Conservation (phyloP, 208 protist genomes). For the Leishmania martiniquensis region DNA sequence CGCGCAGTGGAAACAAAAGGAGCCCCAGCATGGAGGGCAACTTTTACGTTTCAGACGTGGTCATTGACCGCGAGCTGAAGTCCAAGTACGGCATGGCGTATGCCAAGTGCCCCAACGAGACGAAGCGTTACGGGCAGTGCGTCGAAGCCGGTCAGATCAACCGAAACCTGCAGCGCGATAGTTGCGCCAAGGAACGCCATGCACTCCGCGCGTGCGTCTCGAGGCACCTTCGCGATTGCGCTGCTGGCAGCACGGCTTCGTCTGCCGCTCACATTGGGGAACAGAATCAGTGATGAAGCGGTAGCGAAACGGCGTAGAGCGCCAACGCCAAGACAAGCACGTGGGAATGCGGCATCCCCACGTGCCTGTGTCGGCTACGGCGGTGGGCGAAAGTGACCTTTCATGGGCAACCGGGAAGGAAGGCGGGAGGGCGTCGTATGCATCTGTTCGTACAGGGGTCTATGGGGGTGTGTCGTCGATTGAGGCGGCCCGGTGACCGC, state of each 20-base stretch:
- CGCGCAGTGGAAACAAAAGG: background rate
- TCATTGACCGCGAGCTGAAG: slow-evolving; percentile 61
- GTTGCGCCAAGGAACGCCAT: slow-evolving; percentile 59
- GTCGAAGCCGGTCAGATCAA: slow-evolving; percentile 84
- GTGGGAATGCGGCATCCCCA: background rate
- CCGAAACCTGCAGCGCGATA: slow-evolving; percentile 51
- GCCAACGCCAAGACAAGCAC: background rate
- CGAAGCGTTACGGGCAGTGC: slow-evolving; percentile 63
- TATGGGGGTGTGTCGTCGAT: background rate
- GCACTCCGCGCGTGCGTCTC: slow-evolving; percentile 69
- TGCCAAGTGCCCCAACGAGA: slow-evolving; percentile 55
- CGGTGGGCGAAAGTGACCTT: background rate
- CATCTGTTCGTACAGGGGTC: background rate
- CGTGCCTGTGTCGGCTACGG: background rate
- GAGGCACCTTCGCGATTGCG: slow-evolving; percentile 24
- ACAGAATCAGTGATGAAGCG: background rate
- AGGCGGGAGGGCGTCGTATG: background rate
- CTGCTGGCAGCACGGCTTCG: background rate
- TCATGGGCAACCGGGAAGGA: too few relatives aligned
- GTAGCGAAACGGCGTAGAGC: background rate
- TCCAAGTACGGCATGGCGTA: slow-evolving; percentile 70
- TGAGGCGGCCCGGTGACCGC: background rate
- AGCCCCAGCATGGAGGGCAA: slow-evolving; percentile 75
- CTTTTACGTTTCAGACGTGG: slow-evolving; percentile 81
- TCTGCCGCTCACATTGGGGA: background rate